Evolutionary conservation across 495 filamentous ascomycete genomes (phyloP).

Genomic region (Glutinoglossum americanum): DNA sequence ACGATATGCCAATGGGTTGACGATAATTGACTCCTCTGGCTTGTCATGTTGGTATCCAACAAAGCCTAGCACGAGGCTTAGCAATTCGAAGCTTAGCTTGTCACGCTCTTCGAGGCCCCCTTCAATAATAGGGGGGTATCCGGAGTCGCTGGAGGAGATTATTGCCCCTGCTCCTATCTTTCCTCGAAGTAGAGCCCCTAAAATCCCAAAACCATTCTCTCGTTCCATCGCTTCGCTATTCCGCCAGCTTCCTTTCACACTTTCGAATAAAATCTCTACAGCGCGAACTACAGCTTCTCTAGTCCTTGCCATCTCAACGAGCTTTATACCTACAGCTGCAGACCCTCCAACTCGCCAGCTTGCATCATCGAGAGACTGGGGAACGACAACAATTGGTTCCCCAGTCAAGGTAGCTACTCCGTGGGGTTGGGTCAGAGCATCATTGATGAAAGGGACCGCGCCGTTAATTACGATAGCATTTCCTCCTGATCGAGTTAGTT

Average conservation of each 20-base stretch:
- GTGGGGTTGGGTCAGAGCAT: conserved; percentile 54
- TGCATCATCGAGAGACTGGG: conserved; percentile 73
- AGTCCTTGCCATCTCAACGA: conserved; percentile 56
- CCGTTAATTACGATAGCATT: conserved; percentile 73
- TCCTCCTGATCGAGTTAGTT: conserved; percentile 47
- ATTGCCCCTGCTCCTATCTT: conserved; percentile 40
- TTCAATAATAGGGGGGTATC: background rate
- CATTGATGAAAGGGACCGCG: conserved; percentile 71
- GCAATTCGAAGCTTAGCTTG: conserved; percentile 42
- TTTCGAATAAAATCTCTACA: conserved; percentile 63
- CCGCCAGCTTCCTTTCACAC: conserved; percentile 74
- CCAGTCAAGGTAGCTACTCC: conserved; percentile 68
- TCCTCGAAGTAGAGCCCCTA: conserved; percentile 52
- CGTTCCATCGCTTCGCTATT: conserved; percentile 97
- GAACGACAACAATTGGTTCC: conserved; percentile 58
- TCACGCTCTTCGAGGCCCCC: conserved; percentile 1
- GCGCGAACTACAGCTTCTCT: conserved; percentile 47
- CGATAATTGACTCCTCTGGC: conserved; percentile 71
- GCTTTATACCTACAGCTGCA: conserved; percentile 58
- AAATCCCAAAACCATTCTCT: conserved; percentile 82
- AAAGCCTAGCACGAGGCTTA: conserved; percentile 60
- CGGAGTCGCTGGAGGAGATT: conserved; percentile 10
- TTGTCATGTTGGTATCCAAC: conserved; percentile 62
- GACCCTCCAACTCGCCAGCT: conserved; percentile 81
- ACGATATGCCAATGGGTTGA: conserved; percentile 85